Conservation (phyloP, 2,329 filamentous ascomycete genomes). For the Aureobasidium pullulans region DNA sequence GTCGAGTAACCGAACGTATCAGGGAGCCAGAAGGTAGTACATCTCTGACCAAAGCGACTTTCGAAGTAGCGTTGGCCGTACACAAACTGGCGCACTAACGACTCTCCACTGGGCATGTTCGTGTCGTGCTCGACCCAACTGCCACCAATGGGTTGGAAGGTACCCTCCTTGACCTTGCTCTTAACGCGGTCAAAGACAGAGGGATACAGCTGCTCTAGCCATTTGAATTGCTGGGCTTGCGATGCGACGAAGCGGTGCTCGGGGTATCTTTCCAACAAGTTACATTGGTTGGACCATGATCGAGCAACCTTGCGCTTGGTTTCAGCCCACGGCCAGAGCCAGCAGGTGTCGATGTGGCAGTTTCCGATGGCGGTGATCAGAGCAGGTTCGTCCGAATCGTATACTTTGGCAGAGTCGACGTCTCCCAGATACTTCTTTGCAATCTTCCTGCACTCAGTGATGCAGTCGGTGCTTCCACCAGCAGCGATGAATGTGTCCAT, state of each 20-base stretch:
- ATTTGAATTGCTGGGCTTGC: constrained; percentile 96
- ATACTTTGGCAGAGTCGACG: constrained; percentile 77
- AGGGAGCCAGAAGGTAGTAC: constrained; percentile 91
- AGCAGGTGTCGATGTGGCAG: constrained; percentile 97
- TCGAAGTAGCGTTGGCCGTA: constrained; percentile 96
- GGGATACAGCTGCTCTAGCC: constrained; percentile 86
- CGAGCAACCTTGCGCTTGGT: constrained; percentile 93
- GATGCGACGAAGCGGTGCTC: constrained; percentile 90
- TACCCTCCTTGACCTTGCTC: constrained; percentile 79
- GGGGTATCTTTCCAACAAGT: constrained; percentile 89
- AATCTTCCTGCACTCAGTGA: constrained; percentile 73
- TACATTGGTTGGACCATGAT: constrained; percentile 95
- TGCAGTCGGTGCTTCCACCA: constrained; percentile 62
- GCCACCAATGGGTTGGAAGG: constrained; percentile 90
- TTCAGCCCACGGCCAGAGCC: constrained; percentile 97
- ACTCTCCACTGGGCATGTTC: constrained; percentile 93
- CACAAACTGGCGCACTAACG: constrained; percentile 85
- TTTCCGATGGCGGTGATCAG: constrained; percentile 87
- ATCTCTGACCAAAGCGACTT: constrained; percentile 81
- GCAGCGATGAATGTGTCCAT: constrained; percentile 84
- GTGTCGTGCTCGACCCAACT: constrained; percentile 99
- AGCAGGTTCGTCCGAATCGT: constrained; percentile 64
- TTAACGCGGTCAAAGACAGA: constrained; percentile 86
- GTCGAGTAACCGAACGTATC: constrained; percentile 97
- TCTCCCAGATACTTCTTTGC: constrained; percentile 76